These are phyloP conservation scores for Botryotinia convoluta DNA, from an alignment of 2,329 filamentous ascomycete species.

Conservation along the genomic window DNA sequence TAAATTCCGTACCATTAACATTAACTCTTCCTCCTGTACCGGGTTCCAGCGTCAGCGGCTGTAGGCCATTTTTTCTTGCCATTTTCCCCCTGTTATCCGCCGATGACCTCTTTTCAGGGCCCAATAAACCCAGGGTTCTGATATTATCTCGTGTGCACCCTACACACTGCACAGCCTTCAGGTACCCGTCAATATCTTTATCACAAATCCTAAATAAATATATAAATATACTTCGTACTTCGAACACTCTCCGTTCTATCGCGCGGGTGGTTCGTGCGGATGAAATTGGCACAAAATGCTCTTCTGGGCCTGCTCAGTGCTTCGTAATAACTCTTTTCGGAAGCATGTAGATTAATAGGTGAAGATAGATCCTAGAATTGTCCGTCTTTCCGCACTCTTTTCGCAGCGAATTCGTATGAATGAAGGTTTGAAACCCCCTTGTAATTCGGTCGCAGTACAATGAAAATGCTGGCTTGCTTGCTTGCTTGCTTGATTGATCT, in stretches of 20 bases:
- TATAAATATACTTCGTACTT: conserved; percentile 21
- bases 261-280: conserved; percentile 26
- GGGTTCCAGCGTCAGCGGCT: conserved; percentile 36
- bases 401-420: background rate
- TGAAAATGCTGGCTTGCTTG: background rate
- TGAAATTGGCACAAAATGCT: conserved; percentile 4
- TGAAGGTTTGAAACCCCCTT: background rate
- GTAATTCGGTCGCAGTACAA: background rate
- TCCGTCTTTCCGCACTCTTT: background rate
- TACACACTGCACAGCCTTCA: conserved; percentile 28
- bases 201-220: conserved; percentile 28
- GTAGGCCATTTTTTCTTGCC: conserved; percentile 35
- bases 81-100: conserved; percentile 30
- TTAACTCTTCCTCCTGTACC: conserved; percentile 21
- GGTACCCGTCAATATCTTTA: conserved; percentile 23
- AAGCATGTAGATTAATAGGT: conserved; percentile 2
- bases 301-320: conserved; percentile 3
- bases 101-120: conserved; percentile 23
- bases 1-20: conserved; percentile 19
- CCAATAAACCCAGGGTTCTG: conserved; percentile 17
- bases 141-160: conserved; percentile 28
- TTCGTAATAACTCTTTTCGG: conserved; percentile 2
- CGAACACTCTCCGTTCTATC: conserved; percentile 18
- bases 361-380: background rate
- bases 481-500: background rate